These are phyloP conservation scores for Tetrahymena thermophila DNA, from an alignment of 73 alveolate genomes.

Conservation along the genomic window DNA sequence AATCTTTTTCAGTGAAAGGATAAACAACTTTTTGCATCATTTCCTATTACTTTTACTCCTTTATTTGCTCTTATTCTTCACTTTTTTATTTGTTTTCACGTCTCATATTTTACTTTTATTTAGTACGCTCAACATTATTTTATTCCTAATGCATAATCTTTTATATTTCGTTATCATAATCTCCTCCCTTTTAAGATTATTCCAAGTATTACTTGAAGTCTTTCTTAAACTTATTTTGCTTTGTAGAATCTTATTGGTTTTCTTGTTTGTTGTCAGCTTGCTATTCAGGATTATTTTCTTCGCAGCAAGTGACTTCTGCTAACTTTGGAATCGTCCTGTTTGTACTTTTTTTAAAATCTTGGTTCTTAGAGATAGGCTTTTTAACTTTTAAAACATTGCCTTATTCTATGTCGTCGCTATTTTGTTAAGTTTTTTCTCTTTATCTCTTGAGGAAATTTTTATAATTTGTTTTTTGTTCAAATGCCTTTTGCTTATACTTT, in stretches of 20 bases:
- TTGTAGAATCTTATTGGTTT: neutral
- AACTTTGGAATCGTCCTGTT: neutral
- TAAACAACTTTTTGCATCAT: neutral
- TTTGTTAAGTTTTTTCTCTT: neutral
- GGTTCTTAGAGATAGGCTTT: neutral
- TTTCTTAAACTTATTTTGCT: neutral
- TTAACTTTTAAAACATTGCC: neutral
- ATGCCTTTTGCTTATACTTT: neutral
- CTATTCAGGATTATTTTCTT: neutral
- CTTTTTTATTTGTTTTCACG: neutral
- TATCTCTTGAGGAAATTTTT: neutral
- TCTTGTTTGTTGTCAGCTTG: neutral
- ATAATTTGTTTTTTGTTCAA: neutral
- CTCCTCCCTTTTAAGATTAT: neutral
- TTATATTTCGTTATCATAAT: neutral
- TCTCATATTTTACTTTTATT: neutral
- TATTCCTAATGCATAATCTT: neutral
- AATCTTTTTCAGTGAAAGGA: neutral
- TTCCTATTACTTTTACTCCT: neutral
- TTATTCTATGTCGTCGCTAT: neutral
- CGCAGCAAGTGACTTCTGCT: neutral
- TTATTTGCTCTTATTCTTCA: neutral
- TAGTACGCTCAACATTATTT: neutral
- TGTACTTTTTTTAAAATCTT: neutral
- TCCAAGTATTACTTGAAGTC: neutral